phyloP scores from a whole-genome alignment of 2,329 filamentous ascomycete species.

The Botrytis medusae region DNA sequence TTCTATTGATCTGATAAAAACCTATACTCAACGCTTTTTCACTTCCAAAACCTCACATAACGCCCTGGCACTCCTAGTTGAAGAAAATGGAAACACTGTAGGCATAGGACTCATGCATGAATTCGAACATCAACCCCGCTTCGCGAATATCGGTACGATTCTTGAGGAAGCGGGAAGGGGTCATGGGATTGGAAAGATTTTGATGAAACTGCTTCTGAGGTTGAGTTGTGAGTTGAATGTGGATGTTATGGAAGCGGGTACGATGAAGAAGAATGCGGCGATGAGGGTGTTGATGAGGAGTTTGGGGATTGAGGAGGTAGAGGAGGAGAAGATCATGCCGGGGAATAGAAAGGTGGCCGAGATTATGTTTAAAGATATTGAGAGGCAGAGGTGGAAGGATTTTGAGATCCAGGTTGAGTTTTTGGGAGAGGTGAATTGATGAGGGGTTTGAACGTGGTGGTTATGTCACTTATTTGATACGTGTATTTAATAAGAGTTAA shows the following conservation, averaged over 20 bases:
- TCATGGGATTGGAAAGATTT: neutral
- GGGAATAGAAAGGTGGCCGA: neutral
- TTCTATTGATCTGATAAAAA: neutral
- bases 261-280: constrained; percentile 25
- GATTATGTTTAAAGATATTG: constrained; percentile 4
- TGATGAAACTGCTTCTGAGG: constrained; percentile 22
- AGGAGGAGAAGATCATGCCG: constrained; percentile 20
- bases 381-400: neutral
- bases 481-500: neutral
- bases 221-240: constrained; percentile 27
- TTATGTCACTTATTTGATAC: neutral
- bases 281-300: constrained; percentile 28
- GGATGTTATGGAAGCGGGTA: constrained; percentile 23
- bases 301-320: constrained; percentile 24
- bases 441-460: too few species aligned
- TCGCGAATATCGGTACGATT: constrained; percentile 8
- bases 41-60: constrained; percentile 1
- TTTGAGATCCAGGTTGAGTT: constrained; percentile 2
- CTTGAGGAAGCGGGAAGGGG: constrained; percentile 5
- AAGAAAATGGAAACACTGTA: neutral
- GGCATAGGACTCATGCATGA: constrained; percentile 3
- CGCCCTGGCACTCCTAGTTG: neutral
- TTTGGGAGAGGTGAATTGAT: neutral
- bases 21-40: neutral
- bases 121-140: neutral